Base-by-base conservation (phyloP, 345 rosid species). In the Trapa incisa region DNA sequence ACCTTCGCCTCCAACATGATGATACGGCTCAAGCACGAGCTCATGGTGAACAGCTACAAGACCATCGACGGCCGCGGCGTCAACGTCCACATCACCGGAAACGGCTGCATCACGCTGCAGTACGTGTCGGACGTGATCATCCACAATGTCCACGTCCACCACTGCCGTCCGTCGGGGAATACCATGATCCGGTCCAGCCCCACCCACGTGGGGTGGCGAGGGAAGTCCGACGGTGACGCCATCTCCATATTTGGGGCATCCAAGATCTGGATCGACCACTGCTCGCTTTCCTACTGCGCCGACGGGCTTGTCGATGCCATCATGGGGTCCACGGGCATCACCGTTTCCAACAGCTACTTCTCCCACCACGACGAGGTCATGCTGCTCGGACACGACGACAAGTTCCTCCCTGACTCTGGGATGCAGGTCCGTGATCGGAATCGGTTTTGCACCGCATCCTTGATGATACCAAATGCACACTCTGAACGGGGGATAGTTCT, bases 191-290 rank as follows among this genome's bases (percentile, higher is more conserved):
- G 97, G 43, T 76, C 97, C 0, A 80, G 91, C 0, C 97, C 98
- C 0, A 86, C 96, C 0, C 85, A 88, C 4, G 89, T 82, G 0
- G 98, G 97, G 1, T 76, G 37, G 39, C 65, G 98, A 39, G 96
- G 98, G 2, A 42, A 48, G 57, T 95, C 99, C 0, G 99, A 95
- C 67, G 99, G 99, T 0, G 99, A 95, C 37, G 98, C 91, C 29
- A 89, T 95, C 64, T 89, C 97, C 39, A 76, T 91, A 0, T 86
- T 80, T 0, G 83, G 83, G 36, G 75, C 99, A 0, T 86, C 84
- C 71, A 87, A 89, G 47, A 76, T 95, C 37, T 95, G 99, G 99
- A 72, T 95, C n/a, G 99, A 95, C 72, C 99, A 91, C 58, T 91
- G 98, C 70, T 79, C 98, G 2, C 72, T 95, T 14, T 76, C 92